Conservation (phyloP, 192 early-diverging fungal genomes). For the Backusella liffmaniae region DNA sequence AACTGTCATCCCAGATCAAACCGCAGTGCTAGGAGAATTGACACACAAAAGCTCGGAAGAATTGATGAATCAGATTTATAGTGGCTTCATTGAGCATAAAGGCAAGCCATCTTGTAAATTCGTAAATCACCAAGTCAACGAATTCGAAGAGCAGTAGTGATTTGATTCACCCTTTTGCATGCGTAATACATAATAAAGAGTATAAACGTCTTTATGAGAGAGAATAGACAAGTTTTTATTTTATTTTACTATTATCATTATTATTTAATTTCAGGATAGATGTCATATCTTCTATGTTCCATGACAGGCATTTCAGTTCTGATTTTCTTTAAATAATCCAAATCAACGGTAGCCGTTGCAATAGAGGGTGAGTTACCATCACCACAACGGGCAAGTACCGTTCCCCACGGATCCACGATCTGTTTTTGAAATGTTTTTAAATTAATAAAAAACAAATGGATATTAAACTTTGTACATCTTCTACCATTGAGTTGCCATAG, state of each 20-base stretch:
- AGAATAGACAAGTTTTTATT: background rate
- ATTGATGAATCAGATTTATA: constrained; percentile 38
- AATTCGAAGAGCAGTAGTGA: background rate
- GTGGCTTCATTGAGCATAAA: constrained; percentile 23
- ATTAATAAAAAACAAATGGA: too few relatives aligned
- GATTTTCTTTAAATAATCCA: constrained; percentile 57
- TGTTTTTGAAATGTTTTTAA: constrained; percentile 5
- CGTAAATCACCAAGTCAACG: background rate
- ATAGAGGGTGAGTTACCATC: constrained; percentile 54
- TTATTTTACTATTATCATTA: too few relatives aligned
- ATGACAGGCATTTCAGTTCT: constrained; percentile 75
- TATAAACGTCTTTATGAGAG: background rate
- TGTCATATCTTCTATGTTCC: constrained; percentile 62
- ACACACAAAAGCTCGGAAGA: constrained; percentile 32
- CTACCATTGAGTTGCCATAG: constrained; percentile 77
- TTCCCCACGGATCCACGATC: constrained; percentile 86
- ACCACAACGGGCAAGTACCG: constrained; percentile 63
- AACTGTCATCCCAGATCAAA: constrained; percentile 1
- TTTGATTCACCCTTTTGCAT: background rate
- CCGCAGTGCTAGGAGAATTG: constrained; percentile 27
- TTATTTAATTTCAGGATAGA: constrained; percentile 38
- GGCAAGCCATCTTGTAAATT: background rate
- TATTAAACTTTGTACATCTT: background rate
- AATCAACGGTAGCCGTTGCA: constrained; percentile 64
- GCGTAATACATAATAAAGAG: background rate